A percentile compares a stretch with the other conserved stretches of the same genome.
phyloP scores from a whole-genome alignment of 768 basidiomycete genomes.

The Kwoniella bestiolae region DNA sequence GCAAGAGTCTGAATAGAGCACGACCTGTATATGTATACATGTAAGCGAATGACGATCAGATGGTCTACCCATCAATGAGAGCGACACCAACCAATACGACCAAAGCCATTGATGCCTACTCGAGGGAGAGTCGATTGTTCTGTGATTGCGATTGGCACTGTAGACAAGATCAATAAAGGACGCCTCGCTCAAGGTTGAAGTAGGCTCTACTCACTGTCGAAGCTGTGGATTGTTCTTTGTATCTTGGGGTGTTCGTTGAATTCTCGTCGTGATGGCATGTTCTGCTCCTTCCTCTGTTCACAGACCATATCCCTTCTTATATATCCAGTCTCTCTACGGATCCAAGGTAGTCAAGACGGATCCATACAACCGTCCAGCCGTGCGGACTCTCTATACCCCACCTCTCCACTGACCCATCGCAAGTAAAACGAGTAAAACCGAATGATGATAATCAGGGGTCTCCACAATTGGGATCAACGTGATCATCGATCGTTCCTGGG shows the following conservation, averaged over 20 bases:
- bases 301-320: not conserved
- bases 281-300: not conserved
- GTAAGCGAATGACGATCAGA: slow-evolving; percentile 7
- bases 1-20: slow-evolving; percentile 31
- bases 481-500: not conserved
- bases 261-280: too few relatives aligned
- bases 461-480: not conserved
- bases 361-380: too few relatives aligned
- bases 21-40: slow-evolving; percentile 24
- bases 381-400: too few relatives aligned
- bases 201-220: too few relatives aligned
- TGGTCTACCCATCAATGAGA: not conserved
- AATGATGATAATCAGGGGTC: not conserved
- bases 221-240: too few relatives aligned
- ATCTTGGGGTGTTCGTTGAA: too few relatives aligned
- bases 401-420: not conserved
- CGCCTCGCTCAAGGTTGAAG: too few relatives aligned
- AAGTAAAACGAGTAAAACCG: slow-evolving; percentile 8
- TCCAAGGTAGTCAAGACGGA: too few relatives aligned
- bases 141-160: slow-evolving; percentile 16
- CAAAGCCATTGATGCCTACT: slow-evolving; percentile 57
- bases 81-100: slow-evolving; percentile 53
- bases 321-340: not conserved
- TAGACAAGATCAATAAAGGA: not conserved
- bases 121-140: slow-evolving; percentile 8